These are phyloP conservation scores for Allantophomopsis lycopodina DNA, from an alignment of 2,329 filamentous ascomycete species.

Conservation along the genomic window DNA sequence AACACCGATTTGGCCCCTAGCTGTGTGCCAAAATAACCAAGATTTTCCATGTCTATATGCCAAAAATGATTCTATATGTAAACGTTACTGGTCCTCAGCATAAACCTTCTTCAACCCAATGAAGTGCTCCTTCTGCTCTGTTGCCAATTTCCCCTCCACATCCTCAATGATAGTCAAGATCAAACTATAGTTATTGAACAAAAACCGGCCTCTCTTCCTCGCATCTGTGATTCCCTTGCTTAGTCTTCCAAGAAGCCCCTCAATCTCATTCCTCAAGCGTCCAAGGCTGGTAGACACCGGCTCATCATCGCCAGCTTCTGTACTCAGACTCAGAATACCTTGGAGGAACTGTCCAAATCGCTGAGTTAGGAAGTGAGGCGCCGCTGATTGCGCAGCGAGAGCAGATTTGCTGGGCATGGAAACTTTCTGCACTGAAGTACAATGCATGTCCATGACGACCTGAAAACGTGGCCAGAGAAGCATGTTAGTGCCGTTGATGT, in stretches of 20 bases:
- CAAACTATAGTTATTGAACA: slow-evolving; percentile 93
- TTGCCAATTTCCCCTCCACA: slow-evolving; percentile 55
- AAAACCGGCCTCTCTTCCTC: slow-evolving; percentile 71
- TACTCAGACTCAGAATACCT: slow-evolving; percentile 68
- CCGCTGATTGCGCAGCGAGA: slow-evolving; percentile 47
- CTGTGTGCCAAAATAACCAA: no score
- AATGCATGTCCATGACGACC: slow-evolving; percentile 83
- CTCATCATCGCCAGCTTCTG: slow-evolving; percentile 89
- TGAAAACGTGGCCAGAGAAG: slow-evolving; percentile 93
- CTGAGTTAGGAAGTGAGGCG: slow-evolving; percentile 85
- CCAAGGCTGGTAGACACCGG: slow-evolving; percentile 72
- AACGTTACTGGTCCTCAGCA: slow-evolving; percentile 23
- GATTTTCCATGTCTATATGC: no score
- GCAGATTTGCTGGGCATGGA: slow-evolving; percentile 34
- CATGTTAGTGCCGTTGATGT: slow-evolving; percentile 93
- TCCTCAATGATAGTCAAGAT: slow-evolving; percentile 87
- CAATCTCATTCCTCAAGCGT: slow-evolving; percentile 67
- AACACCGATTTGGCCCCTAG: no score
- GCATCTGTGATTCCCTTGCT: slow-evolving; percentile 65
- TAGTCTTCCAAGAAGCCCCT: slow-evolving; percentile 67
- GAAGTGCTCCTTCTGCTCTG: slow-evolving; percentile 66
- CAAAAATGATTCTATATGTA: no score
- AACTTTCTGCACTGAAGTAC: slow-evolving; percentile 64
- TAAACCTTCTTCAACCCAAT: slow-evolving; percentile 48
- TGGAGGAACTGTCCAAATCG: slow-evolving; percentile 90